Conservation (phyloP, 441 rosid genomes). For the Sinapis alba region DNA sequence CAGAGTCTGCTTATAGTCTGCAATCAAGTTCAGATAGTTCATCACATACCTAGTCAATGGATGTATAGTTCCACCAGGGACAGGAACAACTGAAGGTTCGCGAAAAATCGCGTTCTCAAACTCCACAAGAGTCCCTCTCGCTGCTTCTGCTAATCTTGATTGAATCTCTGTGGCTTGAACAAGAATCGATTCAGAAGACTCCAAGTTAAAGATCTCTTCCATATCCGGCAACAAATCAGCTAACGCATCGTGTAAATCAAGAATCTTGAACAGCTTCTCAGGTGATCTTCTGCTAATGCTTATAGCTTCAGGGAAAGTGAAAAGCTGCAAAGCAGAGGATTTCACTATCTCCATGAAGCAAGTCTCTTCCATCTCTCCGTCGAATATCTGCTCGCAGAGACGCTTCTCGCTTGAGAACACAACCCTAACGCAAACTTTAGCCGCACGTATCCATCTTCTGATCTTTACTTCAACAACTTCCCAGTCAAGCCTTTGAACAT, state of each 20-base stretch:
- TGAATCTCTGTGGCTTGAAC: slow-evolving; percentile 69
- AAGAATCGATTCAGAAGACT: slow-evolving; percentile 44
- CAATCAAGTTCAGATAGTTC: slow-evolving; percentile 65
- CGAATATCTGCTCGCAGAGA: slow-evolving; percentile 47
- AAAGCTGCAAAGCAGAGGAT: slow-evolving; percentile 56
- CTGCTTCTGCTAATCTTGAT: slow-evolving; percentile 80
- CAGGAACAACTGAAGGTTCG: slow-evolving; percentile 57
- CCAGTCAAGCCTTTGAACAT: slow-evolving; percentile 62
- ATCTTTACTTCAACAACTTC: slow-evolving; percentile 58
- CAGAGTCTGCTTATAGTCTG: slow-evolving; percentile 64
- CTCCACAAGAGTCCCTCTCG: slow-evolving; percentile 74
- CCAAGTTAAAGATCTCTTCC: slow-evolving; percentile 51
- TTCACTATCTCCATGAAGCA: slow-evolving; percentile 66
- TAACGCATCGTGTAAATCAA: slow-evolving; percentile 61
- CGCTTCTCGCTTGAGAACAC: slow-evolving; percentile 64
- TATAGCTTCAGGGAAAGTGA: slow-evolving; percentile 64
- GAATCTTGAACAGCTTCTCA: slow-evolving; percentile 65
- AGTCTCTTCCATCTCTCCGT: slow-evolving; percentile 48
- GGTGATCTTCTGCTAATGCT: slow-evolving; percentile 63
- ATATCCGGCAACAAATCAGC: slow-evolving; percentile 57
- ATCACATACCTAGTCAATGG: slow-evolving; percentile 71
- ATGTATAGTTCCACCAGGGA: slow-evolving; percentile 67
- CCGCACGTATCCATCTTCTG: slow-evolving; percentile 66
- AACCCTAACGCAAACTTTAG: slow-evolving; percentile 55
- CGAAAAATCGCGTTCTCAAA: slow-evolving; percentile 71